phyloP scores from a whole-genome alignment of 2,329 filamentous ascomycete genomes.

The Alternaria sp. region DNA sequence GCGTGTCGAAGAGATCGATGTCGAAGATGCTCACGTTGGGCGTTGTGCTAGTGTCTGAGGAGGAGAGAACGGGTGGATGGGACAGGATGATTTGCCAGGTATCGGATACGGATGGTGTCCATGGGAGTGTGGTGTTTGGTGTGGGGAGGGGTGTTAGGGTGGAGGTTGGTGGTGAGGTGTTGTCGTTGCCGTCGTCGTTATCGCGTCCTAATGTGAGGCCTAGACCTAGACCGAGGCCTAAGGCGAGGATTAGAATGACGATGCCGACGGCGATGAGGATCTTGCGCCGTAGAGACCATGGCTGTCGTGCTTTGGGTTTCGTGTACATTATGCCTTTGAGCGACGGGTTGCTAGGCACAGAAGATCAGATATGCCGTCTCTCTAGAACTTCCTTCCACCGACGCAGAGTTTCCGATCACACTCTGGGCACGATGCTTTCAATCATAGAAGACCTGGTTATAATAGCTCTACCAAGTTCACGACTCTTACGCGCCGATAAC shows the following conservation, averaged over 20 bases:
- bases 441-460: too few relatives aligned
- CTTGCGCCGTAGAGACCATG: conserved; percentile 33
- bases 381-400: too few relatives aligned
- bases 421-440: too few relatives aligned
- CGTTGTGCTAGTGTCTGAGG: conserved; percentile 47
- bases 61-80: conserved; percentile 31
- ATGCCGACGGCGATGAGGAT: conserved; percentile 39
- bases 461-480: too few relatives aligned
- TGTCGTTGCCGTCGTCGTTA: conserved; percentile 28
- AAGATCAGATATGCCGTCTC: too few relatives aligned
- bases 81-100: conserved; percentile 69
- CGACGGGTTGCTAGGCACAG: neutral
- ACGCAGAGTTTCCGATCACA: neutral
- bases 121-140: conserved; percentile 46
- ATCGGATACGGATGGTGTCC: conserved; percentile 60
- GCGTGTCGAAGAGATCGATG: conserved; percentile 65
- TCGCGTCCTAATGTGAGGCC: conserved; percentile 53
- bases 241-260: conserved; percentile 56
- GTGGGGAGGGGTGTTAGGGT: conserved; percentile 30
- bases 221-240: conserved; percentile 64
- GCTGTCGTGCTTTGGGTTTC: conserved; percentile 10
- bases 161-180: conserved; percentile 25
- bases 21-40: conserved; percentile 65
- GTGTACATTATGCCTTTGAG: conserved; percentile 9
- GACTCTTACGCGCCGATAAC: neutral